phyloP scores from a whole-genome alignment of 352 stramenopile species.

The Phytopythium helicoides region DNA sequence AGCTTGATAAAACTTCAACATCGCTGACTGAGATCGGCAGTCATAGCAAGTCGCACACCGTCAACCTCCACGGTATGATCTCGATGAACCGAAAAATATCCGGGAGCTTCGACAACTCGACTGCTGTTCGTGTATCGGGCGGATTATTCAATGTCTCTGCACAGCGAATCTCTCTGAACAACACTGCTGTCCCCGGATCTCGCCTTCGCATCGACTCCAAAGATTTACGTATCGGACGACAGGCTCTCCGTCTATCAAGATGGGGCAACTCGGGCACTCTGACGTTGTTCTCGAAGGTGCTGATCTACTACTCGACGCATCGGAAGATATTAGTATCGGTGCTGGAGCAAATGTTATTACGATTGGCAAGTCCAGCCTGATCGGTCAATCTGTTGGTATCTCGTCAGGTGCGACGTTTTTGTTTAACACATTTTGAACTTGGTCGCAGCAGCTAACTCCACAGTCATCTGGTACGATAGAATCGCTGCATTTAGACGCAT shows the following conservation, averaged over 20 bases:
- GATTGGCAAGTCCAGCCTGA: constrained; percentile 19
- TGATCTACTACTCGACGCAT: constrained; percentile 22
- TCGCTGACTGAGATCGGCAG: constrained; percentile 66
- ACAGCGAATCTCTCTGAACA: constrained; percentile 47
- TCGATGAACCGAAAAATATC: constrained; percentile 44
- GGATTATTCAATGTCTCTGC: constrained; percentile 34
- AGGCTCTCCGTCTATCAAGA: constrained; percentile 22
- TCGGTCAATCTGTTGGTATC: constrained; percentile 28
- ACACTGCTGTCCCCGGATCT: constrained; percentile 32
- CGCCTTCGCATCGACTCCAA: constrained; percentile 42
- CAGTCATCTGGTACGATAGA: no score
- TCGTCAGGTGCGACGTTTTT: constrained; percentile 11
- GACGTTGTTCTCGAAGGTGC: constrained; percentile 22
- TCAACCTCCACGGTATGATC: constrained; percentile 54
- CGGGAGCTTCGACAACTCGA: constrained; percentile 33
- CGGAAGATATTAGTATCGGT: constrained; percentile 23
- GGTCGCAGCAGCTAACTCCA: no score
- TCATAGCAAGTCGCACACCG: constrained; percentile 40
- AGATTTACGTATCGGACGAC: constrained; percentile 24
- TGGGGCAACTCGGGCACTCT: constrained; percentile 22
- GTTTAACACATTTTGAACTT: background rate
- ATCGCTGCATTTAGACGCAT: constrained; percentile 27
- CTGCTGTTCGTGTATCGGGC: constrained; percentile 42
- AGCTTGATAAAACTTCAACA: constrained; percentile 29
- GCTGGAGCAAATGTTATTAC: constrained; percentile 16